Base-by-base conservation (phyloP, 768 basidiomycete genomes). In the Nidularia pulvinata region DNA sequence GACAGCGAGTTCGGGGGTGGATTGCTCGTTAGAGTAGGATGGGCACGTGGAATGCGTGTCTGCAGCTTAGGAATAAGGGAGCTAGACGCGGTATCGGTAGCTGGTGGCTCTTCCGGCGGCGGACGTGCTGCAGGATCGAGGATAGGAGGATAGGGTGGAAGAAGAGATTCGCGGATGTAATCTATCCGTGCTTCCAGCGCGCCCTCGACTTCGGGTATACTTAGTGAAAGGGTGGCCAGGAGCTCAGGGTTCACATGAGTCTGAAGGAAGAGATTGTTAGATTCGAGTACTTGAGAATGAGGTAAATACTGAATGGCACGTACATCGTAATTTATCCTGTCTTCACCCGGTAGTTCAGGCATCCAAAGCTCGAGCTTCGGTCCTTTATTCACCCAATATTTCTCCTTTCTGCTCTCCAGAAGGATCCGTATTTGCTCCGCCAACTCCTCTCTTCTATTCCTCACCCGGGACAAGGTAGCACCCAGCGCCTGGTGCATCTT, bases 121-220 rank as follows among this genome's bases (percentile, higher is more conserved):
- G 55, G 51, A 5, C 53, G 49, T 13, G 53, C 50, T n/a, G 45
- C 36, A 6, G 55, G 47, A 43, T 68, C 59, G 2, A 66, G 61
- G 2, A 66, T 33, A 2, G 57, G 36, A 1, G 70, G 72, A 46
- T 69, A 72, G 6, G 59, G 48, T 0, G 72, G 64, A 6, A 71
- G 56, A 14, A 68, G 25, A 5, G 33, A 39, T 1, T 52, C 53
- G 14, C 71, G 66, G 5, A 72, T 68, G 19, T 65, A 51, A 16
- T 64, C 63, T 11, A 73, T 69, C 5, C 60, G 64, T 3, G 52
- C 49, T 39, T 69, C 66, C 1, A 71, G 32, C 0, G 49, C 37
- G 7, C 30, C 37, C 0, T 49, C 35, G 16, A 47, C 39, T 9
- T 55, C 54, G 2, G 53, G 55, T 6, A 48, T 53, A 33, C 57